Percentiles rank a stretch among this genome's conserved stretches.
Conservation (phyloP, 305 asterid species). For the Nicotiana rustica region DNA sequence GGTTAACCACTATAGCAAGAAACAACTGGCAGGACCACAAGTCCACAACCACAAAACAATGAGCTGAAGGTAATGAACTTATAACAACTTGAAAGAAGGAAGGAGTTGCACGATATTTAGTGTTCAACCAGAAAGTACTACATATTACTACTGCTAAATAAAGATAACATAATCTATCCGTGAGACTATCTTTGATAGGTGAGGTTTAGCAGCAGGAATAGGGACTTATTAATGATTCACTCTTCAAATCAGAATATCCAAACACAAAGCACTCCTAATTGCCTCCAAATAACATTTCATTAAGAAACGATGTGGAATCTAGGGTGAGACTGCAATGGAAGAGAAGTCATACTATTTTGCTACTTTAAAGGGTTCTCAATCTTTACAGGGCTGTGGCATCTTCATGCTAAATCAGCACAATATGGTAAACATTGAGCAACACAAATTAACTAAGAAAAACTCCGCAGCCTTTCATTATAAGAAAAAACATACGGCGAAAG, state of each 20-base stretch:
- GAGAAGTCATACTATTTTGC: not conserved
- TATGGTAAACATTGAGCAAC: not conserved
- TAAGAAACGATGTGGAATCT: not conserved
- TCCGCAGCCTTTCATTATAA: not conserved
- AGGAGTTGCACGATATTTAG: not conserved
- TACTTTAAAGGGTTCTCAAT: conserved; percentile 8
- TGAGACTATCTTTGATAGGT: not conserved
- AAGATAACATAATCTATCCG: not conserved
- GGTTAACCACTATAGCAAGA: not conserved
- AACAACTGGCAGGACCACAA: conserved; percentile 17
- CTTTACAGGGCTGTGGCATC: not conserved
- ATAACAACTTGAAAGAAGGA: not conserved
- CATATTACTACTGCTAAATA: not conserved
- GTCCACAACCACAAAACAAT: conserved; percentile 1
- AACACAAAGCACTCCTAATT: conserved; percentile 4
- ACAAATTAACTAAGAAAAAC: not conserved
- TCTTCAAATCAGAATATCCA: conserved; percentile 12
- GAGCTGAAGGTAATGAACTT: conserved; percentile 13
- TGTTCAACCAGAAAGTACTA: not conserved
- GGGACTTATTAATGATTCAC: no score
- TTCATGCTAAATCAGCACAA: conserved; percentile 10
- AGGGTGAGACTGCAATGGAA: conserved; percentile 3
- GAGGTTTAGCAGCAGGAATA: not conserved
- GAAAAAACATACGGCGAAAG: not conserved
- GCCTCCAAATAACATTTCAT: conserved; percentile 8